Percentiles rank a stretch among this genome's conserved stretches.
Evolutionary conservation across 495 filamentous ascomycete genomes (phyloP).

Genomic region (Xylona heveae): DNA sequence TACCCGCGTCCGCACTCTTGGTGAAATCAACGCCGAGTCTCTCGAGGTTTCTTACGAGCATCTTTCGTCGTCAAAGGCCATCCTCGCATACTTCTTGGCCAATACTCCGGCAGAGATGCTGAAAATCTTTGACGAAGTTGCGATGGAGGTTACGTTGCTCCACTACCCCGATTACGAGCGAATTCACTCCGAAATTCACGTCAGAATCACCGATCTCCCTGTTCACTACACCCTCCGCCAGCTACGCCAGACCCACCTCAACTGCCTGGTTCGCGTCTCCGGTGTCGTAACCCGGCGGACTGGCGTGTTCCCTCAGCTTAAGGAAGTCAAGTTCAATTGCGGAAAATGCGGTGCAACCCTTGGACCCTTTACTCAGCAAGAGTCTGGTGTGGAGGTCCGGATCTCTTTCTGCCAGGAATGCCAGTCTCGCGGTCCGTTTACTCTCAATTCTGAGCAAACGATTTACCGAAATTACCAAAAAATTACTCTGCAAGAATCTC

Average conservation of each 20-base stretch:
- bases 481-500: constrained; percentile 90
- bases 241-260: constrained; percentile 87
- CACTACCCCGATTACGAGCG: constrained; percentile 96
- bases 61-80: constrained; percentile 72
- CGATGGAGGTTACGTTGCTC: constrained; percentile 83
- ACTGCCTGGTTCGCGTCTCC: constrained; percentile 84
- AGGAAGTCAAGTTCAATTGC: constrained; percentile 96
- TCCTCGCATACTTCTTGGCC: constrained; percentile 90
- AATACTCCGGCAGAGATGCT: constrained; percentile 87
- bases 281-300: constrained; percentile 90
- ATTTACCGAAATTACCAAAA: constrained; percentile 99
- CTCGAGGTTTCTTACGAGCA: constrained; percentile 94
- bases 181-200: constrained; percentile 95
- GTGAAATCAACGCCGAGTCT: constrained; percentile 89
- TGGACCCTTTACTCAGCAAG: constrained; percentile 93
- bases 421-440: constrained; percentile 89
- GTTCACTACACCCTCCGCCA: constrained; percentile 93
- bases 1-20: constrained; percentile 73
- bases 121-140: constrained; percentile 91
- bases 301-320: constrained; percentile 96
- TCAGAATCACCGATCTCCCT: constrained; percentile 87
- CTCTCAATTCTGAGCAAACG: constrained; percentile 89
- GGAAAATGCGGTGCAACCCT: constrained; percentile 78
- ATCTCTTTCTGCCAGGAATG: constrained; percentile 95
- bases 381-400: constrained; percentile 86